Evolutionary conservation across 140 eudicot species (phyloP), one percentile per base, ranked within the genome.

Genomic region (Stevia rebaudiana): DNA sequence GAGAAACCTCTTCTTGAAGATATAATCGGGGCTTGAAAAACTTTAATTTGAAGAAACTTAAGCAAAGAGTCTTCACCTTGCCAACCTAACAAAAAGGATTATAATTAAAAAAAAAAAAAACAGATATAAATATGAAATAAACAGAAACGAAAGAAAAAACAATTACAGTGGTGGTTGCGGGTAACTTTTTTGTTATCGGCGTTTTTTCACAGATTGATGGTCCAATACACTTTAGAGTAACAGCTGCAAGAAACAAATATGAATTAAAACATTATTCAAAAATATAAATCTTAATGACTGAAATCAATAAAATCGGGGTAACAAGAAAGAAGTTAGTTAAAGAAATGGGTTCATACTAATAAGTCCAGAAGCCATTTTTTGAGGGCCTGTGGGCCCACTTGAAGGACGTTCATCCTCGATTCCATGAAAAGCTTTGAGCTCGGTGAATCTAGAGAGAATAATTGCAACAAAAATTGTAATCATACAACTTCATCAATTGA

Each of bases 1-100:
- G 56, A 63, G 74, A 23, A 55, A 87, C 98, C 96, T 84, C 87
- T 81, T 92, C 98, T 71, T 92, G 95, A 61, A 92, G 98, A 80
- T 81, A 92, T 63, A 88, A 62, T 63, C 57, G 22, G 39, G 83
- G 80, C 72, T 88, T 85, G 24, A 83, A 52, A 8, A 84, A 85
- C 71, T 85, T 85, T 8, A 92, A 63, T 82, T 88, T 92, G 75
- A 92, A 92, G 77, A 92, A 92, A 83, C 86, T 92, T 76, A 78
- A 81, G 28, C 95, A 88, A 18, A 90, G 90, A 68, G 76, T 90
- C 84, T 90, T 90, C 72, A 90, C 75, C 85, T 90, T 90, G 37
- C 97, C 97, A 64, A 90, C 86, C 97, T 86, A 51, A 51, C 18
- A 42, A 65, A 36, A 36, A 7, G 19, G 16, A 39, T 25, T 8